These are phyloP conservation scores for Rubia balearica DNA, from an alignment of 305 asterid genomes.

Conservation along the genomic window DNA sequence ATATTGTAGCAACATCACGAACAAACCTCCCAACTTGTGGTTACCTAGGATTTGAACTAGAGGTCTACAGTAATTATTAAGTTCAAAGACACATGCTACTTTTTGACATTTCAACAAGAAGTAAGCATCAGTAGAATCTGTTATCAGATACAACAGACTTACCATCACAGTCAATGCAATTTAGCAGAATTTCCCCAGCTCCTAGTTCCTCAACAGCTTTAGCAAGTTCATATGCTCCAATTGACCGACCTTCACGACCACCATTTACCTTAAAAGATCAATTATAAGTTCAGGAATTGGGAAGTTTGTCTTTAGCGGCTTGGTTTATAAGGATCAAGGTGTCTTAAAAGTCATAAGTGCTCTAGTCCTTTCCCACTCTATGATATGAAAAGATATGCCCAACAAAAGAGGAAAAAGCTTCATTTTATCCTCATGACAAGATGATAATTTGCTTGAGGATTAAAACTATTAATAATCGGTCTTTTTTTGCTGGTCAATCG, in stretches of 20 bases:
- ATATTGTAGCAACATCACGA: too few relatives aligned
- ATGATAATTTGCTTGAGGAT: background rate
- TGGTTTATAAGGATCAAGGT: background rate
- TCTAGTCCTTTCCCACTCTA: background rate
- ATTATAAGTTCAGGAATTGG: background rate
- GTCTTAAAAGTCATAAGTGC: background rate
- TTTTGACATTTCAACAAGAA: too few relatives aligned
- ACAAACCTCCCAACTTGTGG: too few relatives aligned
- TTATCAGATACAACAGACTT: constrained; percentile 15
- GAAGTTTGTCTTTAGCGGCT: background rate
- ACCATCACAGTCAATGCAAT: constrained; percentile 97
- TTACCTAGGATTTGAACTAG: background rate
- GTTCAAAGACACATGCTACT: background rate
- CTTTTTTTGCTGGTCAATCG: background rate
- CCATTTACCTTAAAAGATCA: constrained; percentile 60
- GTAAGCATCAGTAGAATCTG: background rate
- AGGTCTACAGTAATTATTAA: background rate
- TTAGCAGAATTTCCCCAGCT: constrained; percentile 91
- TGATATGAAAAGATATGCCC: background rate
- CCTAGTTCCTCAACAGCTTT: constrained; percentile 94
- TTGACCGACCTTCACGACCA: constrained; percentile 91
- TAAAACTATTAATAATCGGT: background rate
- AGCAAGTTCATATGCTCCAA: constrained; percentile 96
- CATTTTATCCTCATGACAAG: background rate
- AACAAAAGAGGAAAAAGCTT: background rate